Base-by-base conservation (phyloP, 345 rosid species). In the Clausena lansium region DNA sequence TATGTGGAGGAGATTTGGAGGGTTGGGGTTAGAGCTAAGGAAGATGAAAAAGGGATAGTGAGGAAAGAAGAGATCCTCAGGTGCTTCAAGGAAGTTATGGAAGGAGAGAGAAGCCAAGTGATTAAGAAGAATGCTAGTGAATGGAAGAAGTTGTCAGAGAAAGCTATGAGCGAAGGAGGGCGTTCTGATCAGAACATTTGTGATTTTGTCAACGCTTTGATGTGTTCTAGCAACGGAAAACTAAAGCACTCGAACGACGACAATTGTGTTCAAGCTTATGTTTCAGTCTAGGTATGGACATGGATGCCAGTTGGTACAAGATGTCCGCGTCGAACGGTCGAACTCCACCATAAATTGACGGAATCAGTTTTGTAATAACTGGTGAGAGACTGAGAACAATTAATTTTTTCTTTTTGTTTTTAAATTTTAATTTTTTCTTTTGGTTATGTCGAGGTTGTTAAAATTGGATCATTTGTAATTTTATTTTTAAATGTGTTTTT, bases 41-140 rank as follows among this genome's bases (percentile, higher is more conserved):
- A 87, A 85, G 88, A 78, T 67, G 91, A 81, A 1, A 71, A 79
- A 41, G 90, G 90, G n/a, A 50, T 86, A n/a, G 93, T 92, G 82
- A 87, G 84, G 77, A 87, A 80, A 20, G 78, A 72, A 60, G 94
- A 91, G 73, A 33, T 90, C 24, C 36, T 79, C 25, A 86, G 76
- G 83, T 90, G 94, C 65, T 82, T 91, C 83, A 89, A 82, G 69
- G 85, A 84, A 78, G 91, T 87, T n/a, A 87, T 88, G 90, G 86
- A 85, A 70, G 95, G 94, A 52, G 82, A 88, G 57, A 76, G 72
- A 73, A 82, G 92, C 78, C 15, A 73, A 62, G 82, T 76, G 83
- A 85, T 90, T 0, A 85, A 76, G 76, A 80, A 80, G 73, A 91
- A 86, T 55, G 84, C 86, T 1, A 76, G 70, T 32, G 85, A 84